Percentiles rank a stretch among this genome's conserved stretches.
phyloP scores from a whole-genome alignment of 768 basidiomycete species.

The Agaricus sinodeliciosus region DNA sequence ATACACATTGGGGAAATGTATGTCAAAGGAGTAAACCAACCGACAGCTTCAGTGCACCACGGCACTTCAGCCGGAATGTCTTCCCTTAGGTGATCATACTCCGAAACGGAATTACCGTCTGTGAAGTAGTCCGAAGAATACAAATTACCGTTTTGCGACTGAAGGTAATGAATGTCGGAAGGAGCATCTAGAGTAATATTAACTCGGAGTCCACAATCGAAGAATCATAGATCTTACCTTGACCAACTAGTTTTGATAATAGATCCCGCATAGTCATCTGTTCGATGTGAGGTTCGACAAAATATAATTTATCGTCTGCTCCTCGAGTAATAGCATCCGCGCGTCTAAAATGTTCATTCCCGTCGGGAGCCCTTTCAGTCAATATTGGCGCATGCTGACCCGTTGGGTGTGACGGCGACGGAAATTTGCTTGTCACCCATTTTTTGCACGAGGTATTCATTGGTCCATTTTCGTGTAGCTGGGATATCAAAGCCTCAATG shows the following conservation, averaged over 20 bases:
- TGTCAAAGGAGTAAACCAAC: conserved; percentile 32
- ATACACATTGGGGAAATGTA: neutral
- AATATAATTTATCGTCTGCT: conserved; percentile 53
- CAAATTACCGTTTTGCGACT: conserved; percentile 90
- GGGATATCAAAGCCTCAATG: conserved; percentile 42
- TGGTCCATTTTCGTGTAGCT: conserved; percentile 54
- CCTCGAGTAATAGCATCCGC: conserved; percentile 67
- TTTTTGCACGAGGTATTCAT: conserved; percentile 49
- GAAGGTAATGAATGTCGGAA: conserved; percentile 60
- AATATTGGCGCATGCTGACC: conserved; percentile 39
- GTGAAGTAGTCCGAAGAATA: conserved; percentile 34
- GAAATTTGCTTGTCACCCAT: conserved; percentile 55
- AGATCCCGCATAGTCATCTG: conserved; percentile 60
- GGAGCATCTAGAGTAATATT: neutral
- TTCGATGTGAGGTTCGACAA: conserved; percentile 68
- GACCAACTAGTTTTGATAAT: conserved; percentile 27
- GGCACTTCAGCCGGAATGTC: conserved; percentile 64
- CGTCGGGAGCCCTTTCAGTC: neutral
- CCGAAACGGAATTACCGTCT: conserved; percentile 33
- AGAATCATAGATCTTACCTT: conserved; percentile 6
- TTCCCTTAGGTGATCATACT: conserved; percentile 54
- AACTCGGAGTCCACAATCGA: neutral
- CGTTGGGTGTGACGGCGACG: conserved; percentile 79
- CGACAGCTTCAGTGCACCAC: conserved; percentile 76
- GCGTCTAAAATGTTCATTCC: conserved; percentile 35